Percentiles rank a stretch among this genome's conserved stretches.
Conservation (phyloP, 2,329 filamentous ascomycete species). For the Blumeria hordei region DNA sequence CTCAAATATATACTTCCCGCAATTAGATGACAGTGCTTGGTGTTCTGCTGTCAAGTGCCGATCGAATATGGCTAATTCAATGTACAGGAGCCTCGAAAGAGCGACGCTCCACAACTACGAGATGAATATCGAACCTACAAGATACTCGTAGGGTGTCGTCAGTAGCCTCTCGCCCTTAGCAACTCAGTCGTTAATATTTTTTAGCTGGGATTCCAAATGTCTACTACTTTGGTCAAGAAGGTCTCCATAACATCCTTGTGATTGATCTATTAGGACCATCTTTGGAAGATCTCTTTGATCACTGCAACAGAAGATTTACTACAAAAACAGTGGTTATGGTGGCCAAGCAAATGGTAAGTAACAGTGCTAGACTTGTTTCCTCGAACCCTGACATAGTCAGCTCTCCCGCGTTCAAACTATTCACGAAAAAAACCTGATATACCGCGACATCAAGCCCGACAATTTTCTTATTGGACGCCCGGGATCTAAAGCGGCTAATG, state of each 20-base stretch:
- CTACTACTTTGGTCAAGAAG: constrained; percentile 97
- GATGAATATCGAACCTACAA: constrained; percentile 99
- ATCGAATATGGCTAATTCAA: background rate
- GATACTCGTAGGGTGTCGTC: constrained; percentile 95
- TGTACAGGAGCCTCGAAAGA: constrained; percentile 79
- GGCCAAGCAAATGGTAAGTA: constrained; percentile 80
- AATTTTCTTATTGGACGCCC: constrained; percentile 95
- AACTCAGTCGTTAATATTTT: background rate
- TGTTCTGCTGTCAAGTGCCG: background rate
- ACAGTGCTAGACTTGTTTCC: background rate
- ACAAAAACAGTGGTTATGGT: constrained; percentile 99
- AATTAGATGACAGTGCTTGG: background rate
- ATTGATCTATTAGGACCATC: constrained; percentile 90
- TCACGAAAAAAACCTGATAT: constrained; percentile 97
- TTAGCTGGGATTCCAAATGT: constrained; percentile 95
- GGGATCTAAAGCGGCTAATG: constrained; percentile 80
- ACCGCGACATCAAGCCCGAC: constrained; percentile 97
- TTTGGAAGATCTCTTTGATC: constrained; percentile 89
- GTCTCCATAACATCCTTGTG: constrained; percentile 94
- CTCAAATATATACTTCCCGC: constrained; percentile 1
- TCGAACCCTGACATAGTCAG: constrained; percentile 18
- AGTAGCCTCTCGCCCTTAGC: constrained; percentile 22
- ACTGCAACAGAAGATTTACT: constrained; percentile 82
- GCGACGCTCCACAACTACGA: constrained; percentile 87
- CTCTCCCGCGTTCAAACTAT: constrained; percentile 79